Evolutionary conservation across 2,329 filamentous ascomycete genomes (phyloP).

Genomic region (Fusarium torreyae): DNA sequence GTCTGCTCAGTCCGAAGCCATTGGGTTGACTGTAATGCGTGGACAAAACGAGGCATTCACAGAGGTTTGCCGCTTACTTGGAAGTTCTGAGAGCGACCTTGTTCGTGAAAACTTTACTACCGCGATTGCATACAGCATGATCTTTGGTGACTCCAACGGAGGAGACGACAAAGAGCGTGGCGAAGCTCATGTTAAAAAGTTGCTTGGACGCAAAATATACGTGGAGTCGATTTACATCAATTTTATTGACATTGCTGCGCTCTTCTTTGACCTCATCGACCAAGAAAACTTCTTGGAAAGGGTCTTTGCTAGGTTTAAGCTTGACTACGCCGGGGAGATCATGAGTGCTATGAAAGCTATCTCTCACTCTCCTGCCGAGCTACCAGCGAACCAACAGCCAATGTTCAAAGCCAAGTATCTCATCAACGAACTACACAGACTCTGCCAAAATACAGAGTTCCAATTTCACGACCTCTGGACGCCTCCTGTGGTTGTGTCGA

Average conservation of each 20-base stretch:
- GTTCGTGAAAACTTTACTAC: conserved; percentile 81
- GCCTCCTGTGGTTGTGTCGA: conserved; percentile 78
- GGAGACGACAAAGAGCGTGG: conserved; percentile 64
- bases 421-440: conserved; percentile 79
- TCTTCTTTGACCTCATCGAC: conserved; percentile 83
- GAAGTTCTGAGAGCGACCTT: conserved; percentile 68
- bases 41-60: conserved; percentile 75
- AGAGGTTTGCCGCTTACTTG: conserved; percentile 72
- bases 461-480: conserved; percentile 80
- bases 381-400: conserved; percentile 88
- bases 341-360: conserved; percentile 79
- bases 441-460: conserved; percentile 81
- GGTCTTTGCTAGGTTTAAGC: conserved; percentile 72
- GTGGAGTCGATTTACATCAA: conserved; percentile 74
- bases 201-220: conserved; percentile 78
- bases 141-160: conserved; percentile 62
- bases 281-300: conserved; percentile 82
- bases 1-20: conserved; percentile 82
- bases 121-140: conserved; percentile 86
- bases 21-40: conserved; percentile 87
- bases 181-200: conserved; percentile 77
- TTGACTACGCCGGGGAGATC: conserved; percentile 73
- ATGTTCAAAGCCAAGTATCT: conserved; percentile 86
- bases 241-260: conserved; percentile 83
- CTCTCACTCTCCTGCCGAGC: conserved; percentile 73